Evolutionary conservation across 805 yeast genomes (phyloP).

Genomic region (Candida golubevii): DNA sequence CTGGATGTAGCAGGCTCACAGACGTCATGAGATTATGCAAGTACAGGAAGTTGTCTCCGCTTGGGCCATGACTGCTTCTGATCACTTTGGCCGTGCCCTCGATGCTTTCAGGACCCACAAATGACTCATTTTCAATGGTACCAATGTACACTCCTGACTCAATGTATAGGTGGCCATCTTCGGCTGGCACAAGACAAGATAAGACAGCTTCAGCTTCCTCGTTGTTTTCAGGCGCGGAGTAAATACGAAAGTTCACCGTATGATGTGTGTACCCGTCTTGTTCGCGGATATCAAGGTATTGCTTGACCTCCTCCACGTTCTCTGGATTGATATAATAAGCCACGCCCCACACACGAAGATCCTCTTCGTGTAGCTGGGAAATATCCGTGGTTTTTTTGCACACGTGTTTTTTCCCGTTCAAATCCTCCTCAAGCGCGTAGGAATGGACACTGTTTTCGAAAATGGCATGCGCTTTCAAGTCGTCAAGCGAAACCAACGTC

Average conservation of each 20-base stretch:
- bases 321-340: slow-evolving; percentile 76
- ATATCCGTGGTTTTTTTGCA: slow-evolving; percentile 8
- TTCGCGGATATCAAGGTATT: slow-evolving; percentile 75
- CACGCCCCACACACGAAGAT: slow-evolving; percentile 67
- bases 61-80: slow-evolving; percentile 59
- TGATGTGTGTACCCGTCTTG: slow-evolving; percentile 83
- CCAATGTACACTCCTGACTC: slow-evolving; percentile 76
- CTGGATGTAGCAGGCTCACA: slow-evolving; percentile 23
- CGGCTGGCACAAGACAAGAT: slow-evolving; percentile 13
- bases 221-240: slow-evolving; percentile 13
- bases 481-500: slow-evolving; percentile 63
- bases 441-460: slow-evolving; percentile 42
- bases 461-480: slow-evolving; percentile 38
- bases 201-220: not conserved
- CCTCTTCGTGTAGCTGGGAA: slow-evolving; percentile 30
- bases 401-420: not conserved
- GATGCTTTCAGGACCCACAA: slow-evolving; percentile 75
- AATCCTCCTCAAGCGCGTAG: slow-evolving; percentile 22
- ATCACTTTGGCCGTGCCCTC: slow-evolving; percentile 59
- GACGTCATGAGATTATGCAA: slow-evolving; percentile 51
- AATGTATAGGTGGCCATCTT: slow-evolving; percentile 40
- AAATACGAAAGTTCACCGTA: slow-evolving; percentile 57
- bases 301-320: slow-evolving; percentile 55
- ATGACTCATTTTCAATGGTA: slow-evolving; percentile 72
- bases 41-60: slow-evolving; percentile 78